Conservation (phyloP, 331 rosid genomes). For the Telfairia occidentalis region DNA sequence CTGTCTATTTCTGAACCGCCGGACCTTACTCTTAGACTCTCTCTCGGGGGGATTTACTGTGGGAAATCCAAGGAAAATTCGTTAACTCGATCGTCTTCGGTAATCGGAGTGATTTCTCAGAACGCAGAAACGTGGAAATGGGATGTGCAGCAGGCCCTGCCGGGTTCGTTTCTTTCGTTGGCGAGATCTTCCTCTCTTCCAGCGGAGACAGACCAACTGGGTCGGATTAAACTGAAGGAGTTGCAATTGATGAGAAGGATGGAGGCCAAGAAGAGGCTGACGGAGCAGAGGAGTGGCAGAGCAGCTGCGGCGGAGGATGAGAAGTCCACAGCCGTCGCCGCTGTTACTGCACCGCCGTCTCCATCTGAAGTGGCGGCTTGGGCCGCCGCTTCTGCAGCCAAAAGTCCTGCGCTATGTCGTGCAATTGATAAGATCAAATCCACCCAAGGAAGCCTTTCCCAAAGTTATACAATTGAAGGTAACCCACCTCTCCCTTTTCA, state of each 20-base stretch:
- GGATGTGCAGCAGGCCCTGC: background rate
- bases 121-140: background rate
- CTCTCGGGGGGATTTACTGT: constrained; percentile 21
- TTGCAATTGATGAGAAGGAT: constrained; percentile 29
- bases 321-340: background rate
- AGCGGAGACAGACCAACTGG: constrained; percentile 15
- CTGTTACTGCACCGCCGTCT: background rate
- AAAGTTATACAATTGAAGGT: constrained; percentile 18
- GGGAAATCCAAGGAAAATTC: constrained; percentile 21
- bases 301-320: constrained; percentile 17
- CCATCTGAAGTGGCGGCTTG: constrained; percentile 12
- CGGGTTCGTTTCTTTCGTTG: constrained; percentile 14
- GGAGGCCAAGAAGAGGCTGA: constrained; percentile 25
- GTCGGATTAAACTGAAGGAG: constrained; percentile 28
- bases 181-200: constrained; percentile 49
- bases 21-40: constrained; percentile 46
- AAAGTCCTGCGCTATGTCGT: constrained; percentile 15
- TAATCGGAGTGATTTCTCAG: constrained; percentile 15
- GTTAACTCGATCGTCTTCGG: constrained; percentile 36
- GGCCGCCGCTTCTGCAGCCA: constrained; percentile 26
- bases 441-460: background rate
- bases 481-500: background rate
- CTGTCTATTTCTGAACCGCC: constrained; percentile 10
- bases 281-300: constrained; percentile 21
- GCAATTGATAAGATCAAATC: constrained; percentile 25